A percentile compares a stretch with the other conserved stretches of the same genome.
phyloP scores from a whole-genome alignment of 768 basidiomycete genomes.

The Hypsizygus marmoreus region DNA sequence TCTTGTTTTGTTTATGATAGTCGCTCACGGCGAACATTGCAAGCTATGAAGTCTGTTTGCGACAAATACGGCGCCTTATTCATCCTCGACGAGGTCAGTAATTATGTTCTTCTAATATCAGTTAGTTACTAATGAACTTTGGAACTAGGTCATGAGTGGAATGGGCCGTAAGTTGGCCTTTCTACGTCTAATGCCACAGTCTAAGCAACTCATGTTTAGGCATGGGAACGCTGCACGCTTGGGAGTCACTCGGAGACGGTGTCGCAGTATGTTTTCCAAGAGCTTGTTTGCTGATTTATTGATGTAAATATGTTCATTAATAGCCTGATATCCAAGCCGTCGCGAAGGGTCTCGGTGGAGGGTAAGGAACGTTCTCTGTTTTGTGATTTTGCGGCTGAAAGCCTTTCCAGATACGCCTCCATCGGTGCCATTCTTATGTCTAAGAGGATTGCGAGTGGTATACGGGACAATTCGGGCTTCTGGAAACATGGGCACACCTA shows the following conservation, averaged over 20 bases:
- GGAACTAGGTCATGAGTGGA: slow-evolving; percentile 72
- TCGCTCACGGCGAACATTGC: background rate
- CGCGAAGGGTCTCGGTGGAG: slow-evolving; percentile 89
- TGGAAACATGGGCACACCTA: slow-evolving; percentile 90
- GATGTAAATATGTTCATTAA: background rate
- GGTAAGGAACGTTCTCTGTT: slow-evolving; percentile 44
- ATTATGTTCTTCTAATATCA: slow-evolving; percentile 2
- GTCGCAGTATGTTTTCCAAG: slow-evolving; percentile 40
- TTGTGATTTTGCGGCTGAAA: background rate
- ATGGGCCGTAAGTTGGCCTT: slow-evolving; percentile 73
- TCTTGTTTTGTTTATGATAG: background rate
- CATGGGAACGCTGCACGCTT: slow-evolving; percentile 85
- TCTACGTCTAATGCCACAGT: background rate
- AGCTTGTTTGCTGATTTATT: slow-evolving; percentile 3
- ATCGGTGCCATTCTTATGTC: slow-evolving; percentile 84
- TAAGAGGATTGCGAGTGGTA: slow-evolving; percentile 66
- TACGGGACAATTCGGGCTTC: slow-evolving; percentile 66
- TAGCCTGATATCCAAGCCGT: slow-evolving; percentile 86
- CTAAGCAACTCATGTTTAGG: slow-evolving; percentile 42
- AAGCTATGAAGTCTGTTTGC: slow-evolving; percentile 80
- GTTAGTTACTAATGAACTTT: background rate
- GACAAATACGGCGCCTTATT: slow-evolving; percentile 76
- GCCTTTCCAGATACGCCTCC: slow-evolving; percentile 62
- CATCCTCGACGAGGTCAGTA: slow-evolving; percentile 77
- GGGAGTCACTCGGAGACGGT: slow-evolving; percentile 83